Percentiles rank a stretch among this genome's conserved stretches.
Evolutionary conservation across 345 rosid species (phyloP).

Genomic region (Microcos paniculata): DNA sequence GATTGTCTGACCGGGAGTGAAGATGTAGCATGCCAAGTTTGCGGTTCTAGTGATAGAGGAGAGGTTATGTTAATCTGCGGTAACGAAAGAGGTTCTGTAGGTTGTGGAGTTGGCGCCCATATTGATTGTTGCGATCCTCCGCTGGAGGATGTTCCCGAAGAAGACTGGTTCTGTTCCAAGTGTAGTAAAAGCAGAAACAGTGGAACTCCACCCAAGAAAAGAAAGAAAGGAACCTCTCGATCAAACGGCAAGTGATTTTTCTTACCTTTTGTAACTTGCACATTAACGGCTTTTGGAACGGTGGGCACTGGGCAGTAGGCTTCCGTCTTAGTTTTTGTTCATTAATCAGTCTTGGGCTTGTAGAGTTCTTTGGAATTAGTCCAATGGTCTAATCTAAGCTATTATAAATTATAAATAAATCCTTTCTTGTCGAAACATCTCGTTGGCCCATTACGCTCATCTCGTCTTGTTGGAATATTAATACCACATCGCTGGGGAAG

Average conservation of each 20-base stretch:
- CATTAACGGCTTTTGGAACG: not conserved
- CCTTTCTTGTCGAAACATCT: not conserved
- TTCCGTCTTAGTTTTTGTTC: not conserved
- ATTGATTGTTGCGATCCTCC: slow-evolving; percentile 74
- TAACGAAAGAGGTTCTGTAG: slow-evolving; percentile 46
- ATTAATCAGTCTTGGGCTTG: not conserved
- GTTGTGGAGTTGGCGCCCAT: slow-evolving; percentile 62
- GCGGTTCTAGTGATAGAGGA: slow-evolving; percentile 48
- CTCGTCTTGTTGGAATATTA: not conserved
- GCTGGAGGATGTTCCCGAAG: slow-evolving; percentile 49
- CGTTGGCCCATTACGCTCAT: not conserved
- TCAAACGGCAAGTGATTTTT: not conserved
- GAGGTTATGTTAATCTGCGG: slow-evolving; percentile 77
- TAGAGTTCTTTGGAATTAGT: not conserved
- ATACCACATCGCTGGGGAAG: not conserved
- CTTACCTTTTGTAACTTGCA: not conserved
- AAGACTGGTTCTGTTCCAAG: slow-evolving; percentile 68
- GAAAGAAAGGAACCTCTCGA: slow-evolving; percentile 16
- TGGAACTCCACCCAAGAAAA: slow-evolving; percentile 11
- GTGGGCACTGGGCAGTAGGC: not conserved
- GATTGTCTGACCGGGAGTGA: not conserved
- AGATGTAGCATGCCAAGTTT: slow-evolving; percentile 46
- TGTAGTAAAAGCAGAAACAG: slow-evolving; percentile 27
- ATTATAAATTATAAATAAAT: not conserved
- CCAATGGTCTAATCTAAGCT: not conserved